phyloP scores from a whole-genome alignment of 495 filamentous ascomycete species.

The Xylaria telfairii region DNA sequence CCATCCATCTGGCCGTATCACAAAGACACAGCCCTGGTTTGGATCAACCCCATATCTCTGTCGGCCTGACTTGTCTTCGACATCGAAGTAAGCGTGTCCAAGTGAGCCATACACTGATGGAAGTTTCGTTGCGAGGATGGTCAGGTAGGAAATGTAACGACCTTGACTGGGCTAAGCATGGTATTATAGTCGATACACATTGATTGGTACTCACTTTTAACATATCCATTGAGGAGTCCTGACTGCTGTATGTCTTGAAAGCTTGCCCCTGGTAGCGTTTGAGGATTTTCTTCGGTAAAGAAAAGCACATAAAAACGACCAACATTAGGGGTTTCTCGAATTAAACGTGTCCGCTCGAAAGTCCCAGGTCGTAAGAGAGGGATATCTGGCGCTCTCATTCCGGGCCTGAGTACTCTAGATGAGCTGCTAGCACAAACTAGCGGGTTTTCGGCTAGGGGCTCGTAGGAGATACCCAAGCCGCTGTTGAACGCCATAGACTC shows the following conservation, averaged over 20 bases:
- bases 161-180: slow-evolving; percentile 20
- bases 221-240: background rate
- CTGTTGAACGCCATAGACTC: slow-evolving; percentile 51
- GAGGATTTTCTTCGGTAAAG: background rate
- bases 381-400: slow-evolving; percentile 51
- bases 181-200: slow-evolving; percentile 24
- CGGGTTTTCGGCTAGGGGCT: slow-evolving; percentile 32
- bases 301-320: slow-evolving; percentile 25
- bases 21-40: slow-evolving; percentile 42
- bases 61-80: slow-evolving; percentile 38
- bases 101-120: slow-evolving; percentile 50
- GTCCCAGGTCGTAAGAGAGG: slow-evolving; percentile 49
- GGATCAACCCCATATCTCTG: slow-evolving; percentile 43
- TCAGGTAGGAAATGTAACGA: slow-evolving; percentile 34
- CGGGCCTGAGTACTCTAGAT: slow-evolving; percentile 30
- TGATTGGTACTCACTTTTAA: slow-evolving; percentile 16
- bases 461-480: slow-evolving; percentile 52
- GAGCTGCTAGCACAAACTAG: slow-evolving; percentile 38
- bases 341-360: slow-evolving; percentile 47
- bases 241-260: background rate
- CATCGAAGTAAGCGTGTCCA: slow-evolving; percentile 46
- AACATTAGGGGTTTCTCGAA: slow-evolving; percentile 47
- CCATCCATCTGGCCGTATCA: slow-evolving; percentile 56
- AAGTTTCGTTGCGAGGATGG: slow-evolving; percentile 38
- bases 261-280: background rate